Base-by-base conservation (phyloP, 73 alveolate genomes). In the Paramecium caudatum region DNA sequence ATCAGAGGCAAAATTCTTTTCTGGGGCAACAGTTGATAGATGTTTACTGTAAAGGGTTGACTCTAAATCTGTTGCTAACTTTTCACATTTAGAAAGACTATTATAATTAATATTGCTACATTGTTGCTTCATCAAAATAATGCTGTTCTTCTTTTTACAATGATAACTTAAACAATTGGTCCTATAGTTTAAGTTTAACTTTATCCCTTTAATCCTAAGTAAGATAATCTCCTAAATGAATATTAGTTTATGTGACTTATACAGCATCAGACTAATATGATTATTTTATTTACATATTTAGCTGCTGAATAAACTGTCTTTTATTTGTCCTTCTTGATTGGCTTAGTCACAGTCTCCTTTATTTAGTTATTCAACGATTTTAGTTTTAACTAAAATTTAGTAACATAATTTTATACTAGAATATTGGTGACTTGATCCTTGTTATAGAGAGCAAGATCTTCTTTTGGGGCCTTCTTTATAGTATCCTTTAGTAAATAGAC, bases 321-420 rank as follows among this genome's bases (percentile, higher is more conserved):
- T 23, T 55, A 32, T 32, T 5, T 36, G 19, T 65, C 49, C 34
- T 36, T 34, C 17, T 65, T 33, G 8, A 30, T 23, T 7, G 47
- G 47, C 17, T 65, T 65, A 65, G 83, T 12, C 6, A 65, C 48
- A 2, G 34, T 36, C 19, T 65, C 83, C 15, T 65, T 65, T 13
- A 65, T 65, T 27, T 65, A 16, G 15, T 65, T 65, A 33, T 65
- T 46, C 27, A 65, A 16, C 33, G 83, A 30, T 43, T 65, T 65
- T 15, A 65, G 49, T 65, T 65, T 65, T 65, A 65, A 65, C 83
- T 65, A 65, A 65, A 65, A 33, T 30, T 65, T 16, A 65, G 83
- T 65, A 33, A 65, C 16, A 27, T 33, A 65, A 41, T 41, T 33
- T 30, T 65, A 30, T 36, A 65, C 83, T 49, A 33, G 34, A 33